Base-by-base conservation (phyloP, 2,329 filamentous ascomycete genomes). In the Trichoderma sp. region DNA sequence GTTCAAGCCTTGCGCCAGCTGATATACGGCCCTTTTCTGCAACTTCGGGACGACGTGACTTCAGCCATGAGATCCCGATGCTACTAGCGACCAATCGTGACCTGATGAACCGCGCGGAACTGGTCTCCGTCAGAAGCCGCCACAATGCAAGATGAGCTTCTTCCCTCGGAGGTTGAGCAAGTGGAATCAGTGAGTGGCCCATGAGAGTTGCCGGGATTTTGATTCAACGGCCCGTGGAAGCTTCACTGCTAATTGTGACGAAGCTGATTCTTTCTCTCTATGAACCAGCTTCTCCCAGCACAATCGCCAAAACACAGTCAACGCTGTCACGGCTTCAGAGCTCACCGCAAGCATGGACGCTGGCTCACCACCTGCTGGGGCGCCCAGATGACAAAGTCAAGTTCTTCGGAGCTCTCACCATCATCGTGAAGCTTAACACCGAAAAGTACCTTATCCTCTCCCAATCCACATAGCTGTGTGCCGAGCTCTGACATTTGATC, bases 391-490 rank as follows among this genome's bases (percentile, higher is more conserved):
- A 90, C 67, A 89, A 93, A 71, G 87, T 95, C 70, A 90, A 90
- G 69, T 98, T 98, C 78, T 97, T 96, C 74, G 95, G 92, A 15
- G 94, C 93, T 34, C 83, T 97, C 66, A 98, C 94, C 0, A 90
- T 97, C 69, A 96, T 92, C 58, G 88, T 98, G 71, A 99, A 98
- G 78, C 86, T 98, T 66, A 97, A 98, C 74, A 90, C 89, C n/a
- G 92, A 95, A 74, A 92, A 88, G 90, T 90, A 79, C 3, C 34
- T 28, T 48, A 3, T 34, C 30, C 6, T n/a, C 15, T 24, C 41
- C 21, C 21, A 24, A 9, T 56, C 12, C 5, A 9, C 7, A 26
- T 3, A 28, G 10, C 51, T 57, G 34, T 44, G 17, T 21, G 26
- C 44, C 15, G 30, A 55, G 24, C 30, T 12, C 26, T 63, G 50